These are phyloP conservation scores for Calocera viscosa DNA, from an alignment of 768 basidiomycete species.

Conservation along the genomic window DNA sequence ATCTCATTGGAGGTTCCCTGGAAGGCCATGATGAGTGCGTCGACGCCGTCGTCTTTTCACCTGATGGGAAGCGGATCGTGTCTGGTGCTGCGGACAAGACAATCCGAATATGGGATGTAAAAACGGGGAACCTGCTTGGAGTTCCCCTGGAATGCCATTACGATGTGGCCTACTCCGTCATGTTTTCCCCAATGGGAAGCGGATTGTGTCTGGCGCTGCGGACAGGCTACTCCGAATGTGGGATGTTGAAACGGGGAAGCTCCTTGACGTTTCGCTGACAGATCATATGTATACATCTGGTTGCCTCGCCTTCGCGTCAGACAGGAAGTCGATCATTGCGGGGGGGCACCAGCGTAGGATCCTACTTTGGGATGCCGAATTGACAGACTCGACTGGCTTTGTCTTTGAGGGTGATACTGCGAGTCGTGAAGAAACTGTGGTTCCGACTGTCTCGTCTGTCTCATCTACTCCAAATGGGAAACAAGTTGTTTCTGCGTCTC, in stretches of 20 bases:
- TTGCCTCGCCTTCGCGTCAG: conserved; percentile 10
- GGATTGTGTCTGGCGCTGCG: conserved; percentile 2
- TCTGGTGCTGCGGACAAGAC: conserved; percentile 10
- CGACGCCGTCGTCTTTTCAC: no score
- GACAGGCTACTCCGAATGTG: conserved; percentile 6
- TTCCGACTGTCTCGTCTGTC: background rate
- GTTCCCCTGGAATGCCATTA: background rate
- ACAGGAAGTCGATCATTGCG: no score
- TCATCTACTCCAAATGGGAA: no score
- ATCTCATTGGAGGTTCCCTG: conserved; percentile 15
- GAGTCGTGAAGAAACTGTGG: no score
- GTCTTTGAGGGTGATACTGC: no score
- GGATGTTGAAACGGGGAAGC: conserved; percentile 28
- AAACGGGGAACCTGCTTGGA: background rate
- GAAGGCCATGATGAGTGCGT: no score
- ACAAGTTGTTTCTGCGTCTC: no score
- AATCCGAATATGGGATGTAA: conserved; percentile 9
- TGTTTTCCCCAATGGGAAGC: conserved; percentile 9
- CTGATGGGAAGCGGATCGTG: conserved; percentile 13
- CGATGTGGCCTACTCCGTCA: background rate
- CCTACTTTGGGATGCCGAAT: no score
- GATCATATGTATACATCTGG: no score
- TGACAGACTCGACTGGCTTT: no score
- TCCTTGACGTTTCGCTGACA: conserved; percentile 12
- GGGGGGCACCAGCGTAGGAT: no score